These are phyloP conservation scores for Globisporangium mamillatum DNA, from an alignment of 352 stramenopile genomes.

Conservation along the genomic window DNA sequence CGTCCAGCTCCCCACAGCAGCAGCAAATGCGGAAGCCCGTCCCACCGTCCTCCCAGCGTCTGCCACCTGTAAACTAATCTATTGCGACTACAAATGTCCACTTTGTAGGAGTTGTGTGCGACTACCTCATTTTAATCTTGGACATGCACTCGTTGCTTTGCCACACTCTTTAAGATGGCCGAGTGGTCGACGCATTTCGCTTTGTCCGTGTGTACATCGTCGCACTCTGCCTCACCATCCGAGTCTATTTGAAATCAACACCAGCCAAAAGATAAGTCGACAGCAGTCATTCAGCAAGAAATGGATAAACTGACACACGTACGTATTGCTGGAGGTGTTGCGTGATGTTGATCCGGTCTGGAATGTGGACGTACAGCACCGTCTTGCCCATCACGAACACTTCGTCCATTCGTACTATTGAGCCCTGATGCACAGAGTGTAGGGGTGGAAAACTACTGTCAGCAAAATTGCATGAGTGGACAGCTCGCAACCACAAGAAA, in stretches of 20 bases:
- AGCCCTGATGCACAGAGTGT: constrained; percentile 32
- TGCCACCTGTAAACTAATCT: constrained; percentile 58
- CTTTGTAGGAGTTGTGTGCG: neutral
- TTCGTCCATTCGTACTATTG: constrained; percentile 63
- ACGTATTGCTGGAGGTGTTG: constrained; percentile 81
- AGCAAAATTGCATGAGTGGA: neutral
- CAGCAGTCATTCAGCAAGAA: neutral
- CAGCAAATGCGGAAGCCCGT: constrained; percentile 9
- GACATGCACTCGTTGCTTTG: neutral
- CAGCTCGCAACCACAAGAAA: neutral
- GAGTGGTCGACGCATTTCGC: constrained; percentile 20
- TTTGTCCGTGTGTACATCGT: constrained; percentile 83
- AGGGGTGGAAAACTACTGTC: neutral
- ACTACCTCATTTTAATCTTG: neutral
- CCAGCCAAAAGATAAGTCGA: neutral
- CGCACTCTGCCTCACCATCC: constrained; percentile 74
- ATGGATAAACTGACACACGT: constrained; percentile 2
- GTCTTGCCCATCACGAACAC: constrained; percentile 88
- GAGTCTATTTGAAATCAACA: constrained; percentile 32
- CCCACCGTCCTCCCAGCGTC: constrained; percentile 33
- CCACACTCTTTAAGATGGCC: neutral
- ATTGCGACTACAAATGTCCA: neutral
- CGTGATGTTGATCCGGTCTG: constrained; percentile 81
- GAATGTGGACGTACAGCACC: constrained; percentile 85
- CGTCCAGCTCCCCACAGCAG: constrained; percentile 24